Conservation (phyloP, 2,329 filamentous ascomycete species). For the Pezicula carpinea region DNA sequence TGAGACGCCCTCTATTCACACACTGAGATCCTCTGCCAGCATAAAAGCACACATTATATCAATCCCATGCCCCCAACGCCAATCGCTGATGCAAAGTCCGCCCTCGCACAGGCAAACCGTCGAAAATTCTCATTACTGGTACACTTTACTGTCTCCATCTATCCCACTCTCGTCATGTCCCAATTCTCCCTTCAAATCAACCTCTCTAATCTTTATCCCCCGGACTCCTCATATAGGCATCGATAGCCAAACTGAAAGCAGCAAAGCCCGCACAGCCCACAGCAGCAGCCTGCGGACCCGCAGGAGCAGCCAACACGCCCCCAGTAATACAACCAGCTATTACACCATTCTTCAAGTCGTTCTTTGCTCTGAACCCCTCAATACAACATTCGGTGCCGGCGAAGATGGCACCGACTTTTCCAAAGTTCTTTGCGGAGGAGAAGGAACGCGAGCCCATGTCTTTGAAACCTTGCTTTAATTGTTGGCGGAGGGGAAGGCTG, state of each 20-base stretch:
- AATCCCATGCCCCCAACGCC: neutral
- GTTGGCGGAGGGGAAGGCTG: slow-evolving; percentile 75
- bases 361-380: slow-evolving; percentile 88
- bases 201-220: slow-evolving; percentile 44
- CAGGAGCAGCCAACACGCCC: slow-evolving; percentile 78
- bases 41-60: neutral
- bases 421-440: slow-evolving; percentile 89
- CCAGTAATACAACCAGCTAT: slow-evolving; percentile 88
- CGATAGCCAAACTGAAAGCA: slow-evolving; percentile 86
- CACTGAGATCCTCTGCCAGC: neutral
- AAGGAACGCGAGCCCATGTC: slow-evolving; percentile 88
- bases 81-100: neutral
- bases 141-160: neutral
- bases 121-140: neutral
- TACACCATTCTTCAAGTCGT: slow-evolving; percentile 85
- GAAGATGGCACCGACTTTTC: slow-evolving; percentile 86
- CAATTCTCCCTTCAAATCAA: neutral
- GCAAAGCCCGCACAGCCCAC: slow-evolving; percentile 92
- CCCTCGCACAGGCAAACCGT: neutral
- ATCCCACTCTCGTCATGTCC: neutral
- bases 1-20: slow-evolving; percentile 2
- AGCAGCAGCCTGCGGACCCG: slow-evolving; percentile 82
- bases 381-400: slow-evolving; percentile 93
- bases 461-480: slow-evolving; percentile 80
- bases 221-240: slow-evolving; percentile 83